These are phyloP conservation scores for Rhodotorula toruloides DNA, from an alignment of 768 basidiomycete genomes.

Conservation along the genomic window DNA sequence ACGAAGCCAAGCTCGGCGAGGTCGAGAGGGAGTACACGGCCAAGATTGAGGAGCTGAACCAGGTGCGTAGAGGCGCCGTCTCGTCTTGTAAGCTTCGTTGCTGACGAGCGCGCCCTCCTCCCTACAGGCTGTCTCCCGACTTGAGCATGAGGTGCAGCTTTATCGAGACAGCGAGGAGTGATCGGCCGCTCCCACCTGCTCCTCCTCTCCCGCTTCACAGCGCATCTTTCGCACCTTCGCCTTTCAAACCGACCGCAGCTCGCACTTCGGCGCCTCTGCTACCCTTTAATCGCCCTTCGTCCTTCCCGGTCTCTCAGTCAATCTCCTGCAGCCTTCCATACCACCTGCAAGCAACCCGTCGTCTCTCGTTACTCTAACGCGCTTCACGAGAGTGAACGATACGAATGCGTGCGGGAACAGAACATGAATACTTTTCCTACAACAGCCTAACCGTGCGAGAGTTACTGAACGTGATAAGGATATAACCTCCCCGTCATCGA, in stretches of 20 bases:
- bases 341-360: too few species aligned
- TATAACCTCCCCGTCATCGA: not conserved
- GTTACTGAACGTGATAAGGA: too few species aligned
- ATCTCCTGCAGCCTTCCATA: too few species aligned
- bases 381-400: too few species aligned
- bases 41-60: slow-evolving; percentile 51
- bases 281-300: too few species aligned
- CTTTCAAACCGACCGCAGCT: not conserved
- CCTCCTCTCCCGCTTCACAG: not conserved
- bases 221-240: not conserved
- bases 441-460: too few species aligned
- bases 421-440: too few species aligned
- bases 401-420: too few species aligned
- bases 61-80: slow-evolving; percentile 19
- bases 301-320: too few species aligned
- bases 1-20: slow-evolving; percentile 73
- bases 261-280: too few species aligned
- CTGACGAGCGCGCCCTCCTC: not conserved
- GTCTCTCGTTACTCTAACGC: too few species aligned
- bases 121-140: slow-evolving; percentile 5
- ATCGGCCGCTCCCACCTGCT: not conserved
- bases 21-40: slow-evolving; percentile 62
- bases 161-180: slow-evolving; percentile 13
- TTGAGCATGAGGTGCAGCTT: slow-evolving; percentile 21
- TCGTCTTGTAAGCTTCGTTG: not conserved